Evolutionary conservation across 1,139 yeast species (phyloP), one percentile per base, ranked within the genome.

Genomic region (Kazachstania sp.): DNA sequence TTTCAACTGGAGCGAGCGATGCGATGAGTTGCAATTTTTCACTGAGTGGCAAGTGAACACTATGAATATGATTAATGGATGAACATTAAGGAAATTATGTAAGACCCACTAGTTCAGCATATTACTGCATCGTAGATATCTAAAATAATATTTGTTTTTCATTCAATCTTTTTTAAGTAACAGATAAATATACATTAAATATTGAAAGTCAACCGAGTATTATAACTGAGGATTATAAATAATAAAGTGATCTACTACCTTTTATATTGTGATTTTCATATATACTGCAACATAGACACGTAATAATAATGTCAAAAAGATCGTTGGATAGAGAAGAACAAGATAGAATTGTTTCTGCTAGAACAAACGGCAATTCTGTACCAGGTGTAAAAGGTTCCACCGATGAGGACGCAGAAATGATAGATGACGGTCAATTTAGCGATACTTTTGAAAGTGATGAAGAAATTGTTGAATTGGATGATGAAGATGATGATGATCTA

Each of bases 361-460:
- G 67, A 53, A 55, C 65, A 4, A 53, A 56, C 3, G 56, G 54
- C 7, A 56, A 58, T 16, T 58, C 67, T 29, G 63, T 60, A 15
- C 75, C 78, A 37, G 59, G 59, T 5, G 53, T 47, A n/a, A 58
- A 62, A 5, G 61, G 58, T 15, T 65, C 59, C 15, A 64, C 60
- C 6, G 67, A 60, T 18, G 54, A 59, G 11, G 83, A 79, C 49
- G 72, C 71, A 40, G 87, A 83, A 28, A 80, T 86, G 81, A 97
- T 95, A 34, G 95, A 86, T 65, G 97, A 88, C 67, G 97, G 86
- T 66, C 88, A 95, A 34, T 87, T 86, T 58, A 95, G 95, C 46
- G 98, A 90, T 66, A 97, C 92, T 54, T 86, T 82, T 59, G 97
- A 88, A 63, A 83, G 94, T 67, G 97, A 92, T 58, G 96, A 86